Percentiles rank a stretch among this genome's conserved stretches.
phyloP scores from a whole-genome alignment of 202 grass and related monocot genomes.

The Elaeis oleifera region DNA sequence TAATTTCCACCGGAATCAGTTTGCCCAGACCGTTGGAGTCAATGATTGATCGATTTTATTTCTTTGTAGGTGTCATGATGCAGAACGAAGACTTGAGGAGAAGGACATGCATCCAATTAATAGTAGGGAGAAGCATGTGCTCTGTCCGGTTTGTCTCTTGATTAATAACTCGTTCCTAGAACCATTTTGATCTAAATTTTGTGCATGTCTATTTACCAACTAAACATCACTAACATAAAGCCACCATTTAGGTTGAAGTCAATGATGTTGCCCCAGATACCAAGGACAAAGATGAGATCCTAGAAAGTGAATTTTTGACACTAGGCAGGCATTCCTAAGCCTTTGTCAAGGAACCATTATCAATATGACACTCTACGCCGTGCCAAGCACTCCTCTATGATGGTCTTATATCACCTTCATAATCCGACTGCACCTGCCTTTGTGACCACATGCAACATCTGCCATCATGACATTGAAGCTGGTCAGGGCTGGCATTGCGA shows the following conservation, averaged over 20 bases:
- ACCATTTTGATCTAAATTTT: neutral
- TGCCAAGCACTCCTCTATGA: conserved; percentile 99
- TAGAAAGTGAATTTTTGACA: conserved; percentile 99
- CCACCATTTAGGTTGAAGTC: conserved; percentile 64
- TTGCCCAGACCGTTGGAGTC: neutral
- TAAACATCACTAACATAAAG: neutral
- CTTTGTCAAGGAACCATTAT: conserved; percentile 99
- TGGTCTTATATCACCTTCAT: conserved; percentile 98
- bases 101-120: conserved; percentile 71
- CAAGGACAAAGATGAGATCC: conserved; percentile 92
- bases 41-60: conserved; percentile 10
- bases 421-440: conserved; percentile 95
- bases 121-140: conserved; percentile 64
- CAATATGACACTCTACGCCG: conserved; percentile 96
- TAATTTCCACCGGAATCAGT: neutral
- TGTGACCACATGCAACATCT: conserved; percentile 85
- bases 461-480: conserved; percentile 85
- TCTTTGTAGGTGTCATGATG: conserved; percentile 61
- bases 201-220: neutral
- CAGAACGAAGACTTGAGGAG: conserved; percentile 68
- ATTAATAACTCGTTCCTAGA: neutral
- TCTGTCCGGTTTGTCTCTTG: conserved; percentile 58
- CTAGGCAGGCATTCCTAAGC: conserved; percentile 87
- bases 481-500: conserved; percentile 98
- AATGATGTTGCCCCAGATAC: conserved; percentile 53